These are phyloP conservation scores for Chromosphaera perkinsii DNA, from an alignment of 208 protist genomes.

Conservation along the genomic window DNA sequence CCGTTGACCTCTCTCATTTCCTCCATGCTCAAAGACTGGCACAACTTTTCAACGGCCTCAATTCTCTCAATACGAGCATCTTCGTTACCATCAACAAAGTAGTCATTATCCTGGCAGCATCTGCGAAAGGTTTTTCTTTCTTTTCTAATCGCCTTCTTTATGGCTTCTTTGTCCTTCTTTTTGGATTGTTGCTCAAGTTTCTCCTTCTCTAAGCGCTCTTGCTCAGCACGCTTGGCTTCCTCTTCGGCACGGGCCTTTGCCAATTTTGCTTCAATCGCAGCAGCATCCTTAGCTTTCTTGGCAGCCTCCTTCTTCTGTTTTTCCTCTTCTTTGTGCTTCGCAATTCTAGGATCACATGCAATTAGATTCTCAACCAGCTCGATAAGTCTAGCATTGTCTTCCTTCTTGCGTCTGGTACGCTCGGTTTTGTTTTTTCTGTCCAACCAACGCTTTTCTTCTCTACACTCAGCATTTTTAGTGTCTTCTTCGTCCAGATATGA, in stretches of 20 bases:
- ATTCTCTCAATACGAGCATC: no score
- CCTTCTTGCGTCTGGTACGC: not conserved
- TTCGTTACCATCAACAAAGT: no score
- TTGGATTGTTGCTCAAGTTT: constrained; percentile 2
- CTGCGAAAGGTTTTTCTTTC: no score
- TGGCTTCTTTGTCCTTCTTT: constrained; percentile 4
- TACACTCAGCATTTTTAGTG: constrained; percentile 13
- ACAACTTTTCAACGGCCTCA: no score
- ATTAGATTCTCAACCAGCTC: constrained; percentile 16
- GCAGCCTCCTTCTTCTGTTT: constrained; percentile 25
- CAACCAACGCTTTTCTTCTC: constrained; percentile 32
- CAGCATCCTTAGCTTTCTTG: constrained; percentile 1
- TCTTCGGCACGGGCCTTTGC: not conserved
- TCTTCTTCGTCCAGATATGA: constrained; percentile 32
- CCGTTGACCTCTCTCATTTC: no score
- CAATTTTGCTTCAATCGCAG: not conserved
- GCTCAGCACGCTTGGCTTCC: not conserved
- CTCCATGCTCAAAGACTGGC: no score
- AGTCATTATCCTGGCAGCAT: no score
- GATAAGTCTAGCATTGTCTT: constrained; percentile 21
- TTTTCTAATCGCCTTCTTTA: not conserved
- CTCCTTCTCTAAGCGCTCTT: not conserved
- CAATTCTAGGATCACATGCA: constrained; percentile 18
- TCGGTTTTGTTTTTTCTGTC: constrained; percentile 21
- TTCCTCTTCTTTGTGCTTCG: not conserved